Percentiles rank a stretch among this genome's conserved stretches.
Conservation (phyloP, 2,329 filamentous ascomycete genomes). For the Botrytis galanthina region DNA sequence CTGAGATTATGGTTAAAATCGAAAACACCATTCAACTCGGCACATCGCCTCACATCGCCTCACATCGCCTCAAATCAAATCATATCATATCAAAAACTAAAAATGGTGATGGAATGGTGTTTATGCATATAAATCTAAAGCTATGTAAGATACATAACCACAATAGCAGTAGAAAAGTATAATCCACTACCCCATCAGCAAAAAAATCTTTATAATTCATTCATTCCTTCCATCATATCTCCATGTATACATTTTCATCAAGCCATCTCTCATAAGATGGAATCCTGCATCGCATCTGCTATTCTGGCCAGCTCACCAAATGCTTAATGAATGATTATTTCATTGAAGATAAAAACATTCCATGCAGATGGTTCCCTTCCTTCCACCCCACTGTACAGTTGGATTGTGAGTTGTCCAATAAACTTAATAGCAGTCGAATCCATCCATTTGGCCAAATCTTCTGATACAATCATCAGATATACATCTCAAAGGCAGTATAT, state of each 20-base stretch:
- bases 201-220: conserved; percentile 20
- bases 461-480: conserved; percentile 35
- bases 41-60: not conserved
- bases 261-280: conserved; percentile 18
- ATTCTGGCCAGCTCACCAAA: conserved; percentile 35
- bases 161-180: conserved; percentile 22
- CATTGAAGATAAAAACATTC: conserved; percentile 30
- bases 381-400: conserved; percentile 36
- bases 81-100: not conserved
- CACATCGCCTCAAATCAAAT: not conserved
- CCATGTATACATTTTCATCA: conserved; percentile 26
- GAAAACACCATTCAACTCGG: not conserved
- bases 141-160: conserved; percentile 33
- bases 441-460: conserved; percentile 30
- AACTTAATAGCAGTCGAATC: conserved; percentile 31
- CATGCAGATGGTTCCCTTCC: conserved; percentile 36
- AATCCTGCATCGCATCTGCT: conserved; percentile 27
- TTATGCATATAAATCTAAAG: conserved; percentile 30
- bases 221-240: conserved; percentile 25
- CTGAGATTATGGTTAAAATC: not conserved
- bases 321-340: conserved; percentile 24
- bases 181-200: conserved; percentile 3
- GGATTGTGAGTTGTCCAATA: conserved; percentile 35
- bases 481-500: conserved; percentile 25
- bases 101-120: conserved; percentile 23